Base-by-base conservation (phyloP, 805 yeast species). In the Pichia rugopelliculosa region DNA sequence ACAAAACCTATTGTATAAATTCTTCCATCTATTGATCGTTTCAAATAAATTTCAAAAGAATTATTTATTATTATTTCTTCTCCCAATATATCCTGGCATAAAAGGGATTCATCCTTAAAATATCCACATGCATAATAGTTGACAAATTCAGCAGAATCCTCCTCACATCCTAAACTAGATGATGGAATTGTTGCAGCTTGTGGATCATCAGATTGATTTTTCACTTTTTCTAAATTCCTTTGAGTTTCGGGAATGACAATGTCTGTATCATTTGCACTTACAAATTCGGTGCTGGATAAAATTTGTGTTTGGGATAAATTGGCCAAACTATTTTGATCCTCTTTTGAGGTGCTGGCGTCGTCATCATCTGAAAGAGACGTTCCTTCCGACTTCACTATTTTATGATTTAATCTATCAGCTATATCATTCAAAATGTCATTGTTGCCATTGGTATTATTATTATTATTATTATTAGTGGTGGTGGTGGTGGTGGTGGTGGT, bases 31-130 rank as follows among this genome's bases (percentile, higher is more conserved):
- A 33, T 33, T 6, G 13, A 20, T n/a, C 10, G 41, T 33, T 36
- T 45, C 9, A 53, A 27, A 37, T 44, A 53, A 2, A 53, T 8
- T 26, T 53, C 56, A 30, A 53, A 46, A 8, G 49, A 30, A 37
- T 53, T 51, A 23, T 41, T 39, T 3, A 48, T n/a, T 18, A 41
- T 43, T 9, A 39, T 38, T 25, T 46, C 30, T 9, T 36, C 46
- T 6, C 49, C 47, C 6, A 24, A 15, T 9, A 41, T 21, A 26
- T 44, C 46, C 13, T 36, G 39, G 1, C 48, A 24, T 7, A 49
- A 24, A 20, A 49, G 23, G 9, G 44, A 27, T 9, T 47, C 50
- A 5, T 30, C 34, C 10, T 30, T 30, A 30, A 45, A 48, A 24
- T 25, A 48, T 12, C 52, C 53, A 30, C 43, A 44, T 6, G 49